Evolutionary conservation across 345 rosid genomes (phyloP), one percentile per base, ranked within the genome.

Genomic region (Heritiera fomes): DNA sequence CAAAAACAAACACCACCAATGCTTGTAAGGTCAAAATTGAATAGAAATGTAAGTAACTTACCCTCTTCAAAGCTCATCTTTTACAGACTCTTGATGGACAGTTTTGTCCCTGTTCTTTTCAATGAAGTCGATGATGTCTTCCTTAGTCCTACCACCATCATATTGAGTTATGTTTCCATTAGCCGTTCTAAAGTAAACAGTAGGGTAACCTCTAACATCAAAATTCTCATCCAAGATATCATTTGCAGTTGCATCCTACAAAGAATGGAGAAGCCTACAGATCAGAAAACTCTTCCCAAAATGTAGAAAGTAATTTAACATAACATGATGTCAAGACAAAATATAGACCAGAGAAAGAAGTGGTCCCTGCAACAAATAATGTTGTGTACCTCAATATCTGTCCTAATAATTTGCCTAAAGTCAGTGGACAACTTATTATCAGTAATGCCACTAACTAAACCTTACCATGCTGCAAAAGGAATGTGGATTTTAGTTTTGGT

Each of bases 201-300:
- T 92, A 1, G 99, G 99, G 86, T 85, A 96, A 53, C 98, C 98
- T 84, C 87, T 82, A 62, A 96, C 97, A 8, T 94, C 91, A 47
- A 91, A 96, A 17, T 86, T 74, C 68, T 85, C 95, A n/a, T 9
- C 78, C 13, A 91, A 90, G 79, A 88, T 69, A 75, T 96, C 98
- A 82, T 96, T 96, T 71, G 95, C 90, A 5, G 99, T 92, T 62
- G 95, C 92, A 58, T 96, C 99, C 99, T 96, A 82, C 2, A 73
- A 76, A 53, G 50, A 49, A 62, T 12, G 8, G 32, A 50, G 11
- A 66, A 70, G 23, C 52, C 8, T 0, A 12, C 28, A 32, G 40
- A 65, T 82, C 34, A 73, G 34, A 30, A 11, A 61, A 13, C 13
- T 28, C 30, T 13, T 56, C 73, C 17, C 61, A 73, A 17, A 53